Base-by-base conservation (phyloP, 1,284 basidiomycete species). In the Melampsora americana region DNA sequence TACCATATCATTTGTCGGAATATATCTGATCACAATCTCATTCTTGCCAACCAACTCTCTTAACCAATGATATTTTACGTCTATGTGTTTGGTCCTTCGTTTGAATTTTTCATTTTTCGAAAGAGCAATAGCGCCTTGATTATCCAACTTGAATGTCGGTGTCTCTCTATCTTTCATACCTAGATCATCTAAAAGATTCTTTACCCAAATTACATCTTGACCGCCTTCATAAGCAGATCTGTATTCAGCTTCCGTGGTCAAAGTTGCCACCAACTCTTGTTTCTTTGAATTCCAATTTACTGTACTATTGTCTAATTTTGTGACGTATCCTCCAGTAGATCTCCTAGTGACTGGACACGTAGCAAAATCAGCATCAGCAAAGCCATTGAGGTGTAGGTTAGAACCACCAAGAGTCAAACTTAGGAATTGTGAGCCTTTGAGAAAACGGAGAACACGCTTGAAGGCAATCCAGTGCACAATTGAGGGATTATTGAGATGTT, bases 391-490 rank as follows among this genome's bases (percentile, higher is more conserved):
- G 3, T 35, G 3, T 35, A 35, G 9, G 9, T 35, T 9, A 4
- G 35, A 35, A 35, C 35, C 35, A 35, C 35, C 35, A 4, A 3
- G 9, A 4, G 3, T 35, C 5, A 35, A 9, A 35, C 35, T 35
- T 35, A 35, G 35, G 9, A 9, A 4, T 35, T 35, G 35, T 4
- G 5, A 4, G 35, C 35, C 35, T 9, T 35, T 35, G 5, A 35
- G 35, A 35, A 35, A 35, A 4, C 9, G 35, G 7, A 69, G 30
- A 39, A 59, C 32, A 4, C 53, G 48, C 23, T 30, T 4, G 23
- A 20, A 69, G 9, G 67, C 67, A 26, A 39, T 12, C 67, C 67
- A 69, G 26, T 69, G 67, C 6, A 30, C 20, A 1, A 50, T 59
- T 20, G 50, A 28, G 1, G 50, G 53, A 11, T 69, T 60, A 18